A percentile compares a stretch with the other conserved stretches of the same genome.
Conservation (phyloP, 2,329 filamentous ascomycete genomes). For the Monilinia vaccinii-corymbosi region DNA sequence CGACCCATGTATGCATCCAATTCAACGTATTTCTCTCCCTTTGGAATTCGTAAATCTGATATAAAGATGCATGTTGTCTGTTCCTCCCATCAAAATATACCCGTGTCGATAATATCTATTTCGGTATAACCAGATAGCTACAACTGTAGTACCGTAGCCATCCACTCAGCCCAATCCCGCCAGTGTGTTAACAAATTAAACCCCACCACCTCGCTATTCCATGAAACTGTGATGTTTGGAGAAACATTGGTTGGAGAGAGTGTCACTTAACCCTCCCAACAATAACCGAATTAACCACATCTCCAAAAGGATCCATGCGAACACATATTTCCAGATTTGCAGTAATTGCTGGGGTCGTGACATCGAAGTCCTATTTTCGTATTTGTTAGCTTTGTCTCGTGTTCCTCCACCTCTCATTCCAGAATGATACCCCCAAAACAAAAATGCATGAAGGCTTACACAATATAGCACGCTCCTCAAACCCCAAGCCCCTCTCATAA, state of each 20-base stretch:
- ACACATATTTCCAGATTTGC: constrained; percentile 33
- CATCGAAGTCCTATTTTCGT: constrained; percentile 31
- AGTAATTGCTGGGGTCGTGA: constrained; percentile 29
- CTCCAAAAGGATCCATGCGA: constrained; percentile 39
- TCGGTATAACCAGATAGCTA: too few relatives aligned
- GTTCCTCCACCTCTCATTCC: neutral
- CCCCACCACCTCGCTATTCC: too few relatives aligned
- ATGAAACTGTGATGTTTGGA: neutral
- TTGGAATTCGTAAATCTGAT: neutral
- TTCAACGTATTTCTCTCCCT: neutral
- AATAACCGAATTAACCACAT: constrained; percentile 42
- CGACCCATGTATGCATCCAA: neutral
- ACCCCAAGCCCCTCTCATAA: constrained; percentile 37
- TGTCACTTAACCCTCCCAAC: constrained; percentile 27
- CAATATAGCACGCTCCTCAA: constrained; percentile 40
- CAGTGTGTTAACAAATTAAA: neutral
- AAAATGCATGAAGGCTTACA: constrained; percentile 25
- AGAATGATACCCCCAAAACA: neutral
- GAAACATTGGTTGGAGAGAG: neutral
- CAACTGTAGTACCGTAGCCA: too few relatives aligned
- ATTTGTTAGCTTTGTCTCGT: neutral
- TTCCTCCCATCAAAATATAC: neutral
- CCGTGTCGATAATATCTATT: neutral
- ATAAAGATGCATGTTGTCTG: neutral
- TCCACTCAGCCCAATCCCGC: too few relatives aligned